Conservation (phyloP, 768 basidiomycete species). For the Pleurotus ostreatus region DNA sequence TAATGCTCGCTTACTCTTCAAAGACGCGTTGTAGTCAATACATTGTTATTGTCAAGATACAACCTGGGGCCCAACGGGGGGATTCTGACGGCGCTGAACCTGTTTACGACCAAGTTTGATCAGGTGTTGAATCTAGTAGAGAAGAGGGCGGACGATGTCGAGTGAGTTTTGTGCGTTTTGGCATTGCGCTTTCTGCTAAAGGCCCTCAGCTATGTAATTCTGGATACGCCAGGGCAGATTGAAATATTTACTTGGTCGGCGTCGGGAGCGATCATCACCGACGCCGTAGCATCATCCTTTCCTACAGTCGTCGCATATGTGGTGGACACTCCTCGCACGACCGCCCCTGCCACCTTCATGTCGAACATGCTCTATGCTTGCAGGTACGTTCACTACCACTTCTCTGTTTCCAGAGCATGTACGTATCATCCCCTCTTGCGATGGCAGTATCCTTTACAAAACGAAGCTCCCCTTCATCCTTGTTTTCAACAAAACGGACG, state of each 20-base stretch:
- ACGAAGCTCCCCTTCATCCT: conserved; percentile 95
- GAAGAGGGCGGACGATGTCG: conserved; percentile 82
- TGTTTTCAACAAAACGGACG: conserved; percentile 99
- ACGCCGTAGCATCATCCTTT: conserved; percentile 88
- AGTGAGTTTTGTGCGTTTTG: conserved; percentile 48
- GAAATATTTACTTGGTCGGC: conserved; percentile 99
- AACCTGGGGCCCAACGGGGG: conserved; percentile 98
- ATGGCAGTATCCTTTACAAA: conserved; percentile 87
- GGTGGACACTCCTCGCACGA: conserved; percentile 94
- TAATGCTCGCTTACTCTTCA: conserved; percentile 15
- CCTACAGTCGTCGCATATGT: conserved; percentile 96
- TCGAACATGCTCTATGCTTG: conserved; percentile 99
- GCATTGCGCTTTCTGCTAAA: not conserved
- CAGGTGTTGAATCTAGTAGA: conserved; percentile 91
- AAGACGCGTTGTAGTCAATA: not conserved
- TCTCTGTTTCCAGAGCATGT: no score
- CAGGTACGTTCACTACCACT: conserved; percentile 47
- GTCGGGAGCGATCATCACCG: conserved; percentile 97
- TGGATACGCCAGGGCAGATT: conserved; percentile 98
- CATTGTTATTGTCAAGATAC: conserved; percentile 58
- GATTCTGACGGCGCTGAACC: conserved; percentile 92
- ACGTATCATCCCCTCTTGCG: no score
- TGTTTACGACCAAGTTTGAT: conserved; percentile 99
- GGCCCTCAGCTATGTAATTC: conserved; percentile 75
- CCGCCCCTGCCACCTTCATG: conserved; percentile 97